Base-by-base conservation (phyloP, 768 basidiomycete genomes). In the Hygrocybe coccinea region DNA sequence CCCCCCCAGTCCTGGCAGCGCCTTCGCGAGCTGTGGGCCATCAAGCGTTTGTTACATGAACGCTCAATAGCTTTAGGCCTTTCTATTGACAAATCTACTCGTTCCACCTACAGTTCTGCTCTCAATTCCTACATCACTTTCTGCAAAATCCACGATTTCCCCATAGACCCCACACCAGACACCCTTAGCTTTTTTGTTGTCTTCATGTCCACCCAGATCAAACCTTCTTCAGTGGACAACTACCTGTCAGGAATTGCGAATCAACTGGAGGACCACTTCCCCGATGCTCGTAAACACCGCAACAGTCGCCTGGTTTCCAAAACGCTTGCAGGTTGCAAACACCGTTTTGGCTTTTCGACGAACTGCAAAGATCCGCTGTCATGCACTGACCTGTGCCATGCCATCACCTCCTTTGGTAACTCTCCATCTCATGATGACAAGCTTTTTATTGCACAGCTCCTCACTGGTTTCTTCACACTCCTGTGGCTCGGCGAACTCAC, bases 181-280 rank as follows among this genome's bases (percentile, higher is more conserved):
- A 71, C 70, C 0, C 46, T 74, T 1, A 61, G 60, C 12, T 66
- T 69, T 47, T 74, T 60, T 55, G 56, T 64, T 11, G 59, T 65
- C 21, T 74, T 56, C 56, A 71, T 67, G 61, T 64, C 56, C 2
- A 57, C 59, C 37, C 64, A 68, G 37, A 65, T 70, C 43, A 45
- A 58, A 5, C 67, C 65, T 0, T 29, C 21, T 0, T 64, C 69
- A 0, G 68, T 68, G 1, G 52, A 50, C 1, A 41, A 50, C 2
- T 68, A 70, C 55, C 61, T 70, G 0, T 60, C 65, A 0, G 67
- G 68, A 0, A 65, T 70, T 6, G 55, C 61, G 15, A 56, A 46
- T 24, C 45, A 61, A 34, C 64, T 68, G 2, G 58, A 67, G 41
- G 17, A 48, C 0, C 50, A 59, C 47, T 69, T 54, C 47, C 68